Percentiles rank a stretch among this genome's conserved stretches.
Conservation (phyloP, 2,329 filamentous ascomycete species). For the Epichloe gansuensis region DNA sequence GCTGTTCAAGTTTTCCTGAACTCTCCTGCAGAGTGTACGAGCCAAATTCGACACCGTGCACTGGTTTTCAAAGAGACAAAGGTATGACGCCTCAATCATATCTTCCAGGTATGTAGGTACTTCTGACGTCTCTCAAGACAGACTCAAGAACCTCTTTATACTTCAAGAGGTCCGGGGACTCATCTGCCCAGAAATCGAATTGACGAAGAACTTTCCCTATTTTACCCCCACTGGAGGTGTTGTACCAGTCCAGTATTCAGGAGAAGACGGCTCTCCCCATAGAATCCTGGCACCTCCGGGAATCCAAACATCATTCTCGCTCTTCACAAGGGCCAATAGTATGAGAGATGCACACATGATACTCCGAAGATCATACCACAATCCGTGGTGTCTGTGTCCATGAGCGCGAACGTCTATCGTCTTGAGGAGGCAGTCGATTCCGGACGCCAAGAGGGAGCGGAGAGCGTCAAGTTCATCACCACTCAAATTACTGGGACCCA, state of each 20-base stretch:
- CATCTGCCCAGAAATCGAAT: constrained; percentile 11
- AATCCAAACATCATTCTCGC: constrained; percentile 10
- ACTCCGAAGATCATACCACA: constrained; percentile 14
- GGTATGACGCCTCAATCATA: too few relatives aligned
- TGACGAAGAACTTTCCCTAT: constrained; percentile 11
- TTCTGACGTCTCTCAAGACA: constrained; percentile 8
- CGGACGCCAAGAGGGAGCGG: constrained; percentile 9
- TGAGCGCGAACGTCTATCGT: constrained; percentile 12
- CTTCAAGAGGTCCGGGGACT: constrained; percentile 8
- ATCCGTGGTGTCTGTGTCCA: constrained; percentile 15
- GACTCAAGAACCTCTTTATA: constrained; percentile 9
- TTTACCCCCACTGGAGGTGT: constrained; percentile 9
- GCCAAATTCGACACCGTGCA: too few relatives aligned
- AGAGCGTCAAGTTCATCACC: constrained; percentile 9
- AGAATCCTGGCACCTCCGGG: constrained; percentile 9
- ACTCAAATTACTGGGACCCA: constrained; percentile 1
- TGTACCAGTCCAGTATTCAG: constrained; percentile 5
- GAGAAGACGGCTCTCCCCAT: constrained; percentile 4
- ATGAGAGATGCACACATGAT: constrained; percentile 11
- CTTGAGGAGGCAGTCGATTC: constrained; percentile 13
- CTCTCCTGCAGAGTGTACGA: too few relatives aligned
- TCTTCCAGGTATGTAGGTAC: neutral
- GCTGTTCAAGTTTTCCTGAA: too few relatives aligned
- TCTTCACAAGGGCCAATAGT: constrained; percentile 11
- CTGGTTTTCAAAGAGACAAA: too few relatives aligned